These are phyloP conservation scores for Trametes villosa DNA, from an alignment of 768 basidiomycete species.

Conservation along the genomic window DNA sequence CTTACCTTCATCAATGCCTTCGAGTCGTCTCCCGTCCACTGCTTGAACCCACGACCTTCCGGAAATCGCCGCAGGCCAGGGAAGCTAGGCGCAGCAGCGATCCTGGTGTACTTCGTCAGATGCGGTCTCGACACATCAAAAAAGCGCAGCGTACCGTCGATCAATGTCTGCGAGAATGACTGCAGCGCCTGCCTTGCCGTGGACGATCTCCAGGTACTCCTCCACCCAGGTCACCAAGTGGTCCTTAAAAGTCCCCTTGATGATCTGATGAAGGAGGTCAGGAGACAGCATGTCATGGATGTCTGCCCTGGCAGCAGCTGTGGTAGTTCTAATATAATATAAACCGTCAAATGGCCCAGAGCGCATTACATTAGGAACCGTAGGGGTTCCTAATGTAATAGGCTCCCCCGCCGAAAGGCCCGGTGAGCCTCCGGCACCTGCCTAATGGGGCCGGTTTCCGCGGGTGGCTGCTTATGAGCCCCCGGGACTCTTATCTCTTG, in stretches of 20 bases:
- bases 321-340: too few relatives aligned
- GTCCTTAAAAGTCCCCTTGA: conserved; percentile 33
- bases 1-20: conserved; percentile 36
- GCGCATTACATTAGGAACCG: too few relatives aligned
- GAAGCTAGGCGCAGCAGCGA: conserved; percentile 23
- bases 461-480: too few relatives aligned
- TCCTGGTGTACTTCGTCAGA: neutral
- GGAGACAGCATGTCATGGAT: conserved; percentile 27
- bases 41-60: conserved; percentile 31
- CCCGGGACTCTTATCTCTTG: too few relatives aligned
- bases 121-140: too few relatives aligned
- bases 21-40: conserved; percentile 35
- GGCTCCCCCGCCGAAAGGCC: too few relatives aligned
- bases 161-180: conserved; percentile 26
- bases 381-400: too few relatives aligned
- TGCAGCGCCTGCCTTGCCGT: conserved; percentile 7
- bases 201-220: conserved; percentile 12
- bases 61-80: conserved; percentile 26
- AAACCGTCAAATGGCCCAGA: too few relatives aligned
- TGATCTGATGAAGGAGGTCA: conserved; percentile 30
- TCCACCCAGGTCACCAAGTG: conserved; percentile 30
- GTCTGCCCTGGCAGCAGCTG: conserved; percentile 27
- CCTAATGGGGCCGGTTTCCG: too few relatives aligned
- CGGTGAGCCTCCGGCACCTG: too few relatives aligned
- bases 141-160: conserved; percentile 3